Evolutionary conservation across 306 rosid genomes (phyloP).

Genomic region (Nissolia schottii): DNA sequence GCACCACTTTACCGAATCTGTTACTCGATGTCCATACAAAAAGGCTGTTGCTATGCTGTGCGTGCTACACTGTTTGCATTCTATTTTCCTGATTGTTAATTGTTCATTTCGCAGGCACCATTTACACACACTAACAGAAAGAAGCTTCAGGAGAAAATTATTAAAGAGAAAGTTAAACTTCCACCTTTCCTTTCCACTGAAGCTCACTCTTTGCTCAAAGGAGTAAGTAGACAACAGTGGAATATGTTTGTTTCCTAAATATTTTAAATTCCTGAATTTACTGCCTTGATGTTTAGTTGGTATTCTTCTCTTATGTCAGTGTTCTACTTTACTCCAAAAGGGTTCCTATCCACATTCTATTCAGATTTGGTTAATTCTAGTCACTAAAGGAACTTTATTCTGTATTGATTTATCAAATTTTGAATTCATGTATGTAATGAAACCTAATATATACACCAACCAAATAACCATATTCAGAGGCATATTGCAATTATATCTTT

Average conservation of each 20-base stretch:
- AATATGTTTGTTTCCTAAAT: background rate
- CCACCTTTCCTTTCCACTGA: slow-evolving; percentile 69
- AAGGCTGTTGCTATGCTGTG: slow-evolving; percentile 13
- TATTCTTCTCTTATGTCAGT: background rate
- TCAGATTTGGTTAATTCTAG: background rate
- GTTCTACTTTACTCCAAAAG: background rate
- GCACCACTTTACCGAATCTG: background rate
- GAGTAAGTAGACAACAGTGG: slow-evolving; percentile 48
- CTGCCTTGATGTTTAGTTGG: background rate
- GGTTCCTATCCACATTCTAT: background rate
- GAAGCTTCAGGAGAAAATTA: slow-evolving; percentile 91
- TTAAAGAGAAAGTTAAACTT: slow-evolving; percentile 85
- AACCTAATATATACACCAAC: background rate
- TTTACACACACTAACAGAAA: slow-evolving; percentile 72
- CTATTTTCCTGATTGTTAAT: slow-evolving; percentile 3
- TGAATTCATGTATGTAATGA: background rate
- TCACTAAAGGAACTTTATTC: background rate
- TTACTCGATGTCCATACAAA: background rate
- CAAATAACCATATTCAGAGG: background rate
- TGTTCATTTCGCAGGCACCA: slow-evolving; percentile 71
- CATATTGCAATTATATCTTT: background rate
- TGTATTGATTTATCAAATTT: background rate
- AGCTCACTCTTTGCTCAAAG: slow-evolving; percentile 94
- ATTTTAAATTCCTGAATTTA: background rate
- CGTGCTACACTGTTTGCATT: background rate